Evolutionary conservation across 2,329 filamentous ascomycete genomes (phyloP), one percentile per base, ranked within the genome.

Genomic region (Cercospora brassicicola): DNA sequence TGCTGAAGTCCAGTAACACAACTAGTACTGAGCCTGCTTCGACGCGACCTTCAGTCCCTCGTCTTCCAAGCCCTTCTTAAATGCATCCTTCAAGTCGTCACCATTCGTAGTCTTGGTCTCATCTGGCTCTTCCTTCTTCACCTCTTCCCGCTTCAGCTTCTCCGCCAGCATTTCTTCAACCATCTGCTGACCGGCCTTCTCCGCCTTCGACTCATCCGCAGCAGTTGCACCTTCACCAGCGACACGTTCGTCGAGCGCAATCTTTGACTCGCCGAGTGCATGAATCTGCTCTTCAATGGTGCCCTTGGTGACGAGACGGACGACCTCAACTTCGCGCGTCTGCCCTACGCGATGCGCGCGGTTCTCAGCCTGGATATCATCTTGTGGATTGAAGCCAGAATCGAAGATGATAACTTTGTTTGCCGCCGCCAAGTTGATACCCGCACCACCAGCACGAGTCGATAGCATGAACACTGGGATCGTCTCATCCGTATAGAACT

Each of bases 381-480:
- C 94, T 78, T 99, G 95, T 0, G 95, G 95, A 74, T 99, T 99
- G 82, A 97, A 97, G n/a, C 90, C 92, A 71, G 91, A 91, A 80
- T 99, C 95, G 78, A 98, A 97, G 76, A 99, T 95, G 80, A 99
- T 88, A 73, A 99, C 94, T 81, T 97, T 98, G 83, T 98, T 98
- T 4, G 95, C 95, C 39, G 91, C 92, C 7, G 94, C 95, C 64
- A 99, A 82, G 79, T 99, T 99, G 82, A 99, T 96, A 48, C 95
- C 95, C 0, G 94, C 95, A n/a, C 95, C 95, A 62, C 95, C 95
- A 0, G 94, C 94, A 68, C 93, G 94, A 0, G 95, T 99, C 0
- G 92, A 95, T 5, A 99, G 87, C 72, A 99, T 86, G 79, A 99
- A 99, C 0, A 96, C 93, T 0, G 93, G 90, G 62, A 98, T 96